Evolutionary conservation across 306 rosid genomes (phyloP).

Genomic region (Quercus alba): DNA sequence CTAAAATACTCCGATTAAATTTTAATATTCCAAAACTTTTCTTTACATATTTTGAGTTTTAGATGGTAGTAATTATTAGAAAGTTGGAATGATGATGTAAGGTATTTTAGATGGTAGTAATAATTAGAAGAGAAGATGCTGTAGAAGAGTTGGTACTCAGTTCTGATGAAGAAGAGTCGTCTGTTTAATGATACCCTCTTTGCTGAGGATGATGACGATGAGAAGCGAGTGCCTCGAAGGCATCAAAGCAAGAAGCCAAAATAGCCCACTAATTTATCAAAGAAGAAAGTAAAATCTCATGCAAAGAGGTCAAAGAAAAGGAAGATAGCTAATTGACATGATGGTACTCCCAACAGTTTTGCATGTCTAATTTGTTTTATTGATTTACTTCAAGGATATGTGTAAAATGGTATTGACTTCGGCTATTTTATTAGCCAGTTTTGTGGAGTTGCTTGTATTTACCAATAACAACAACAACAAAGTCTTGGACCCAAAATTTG

Average conservation of each 20-base stretch:
- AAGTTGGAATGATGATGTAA: too few relatives aligned
- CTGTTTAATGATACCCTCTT: conserved; percentile 16
- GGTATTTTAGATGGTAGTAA: too few relatives aligned
- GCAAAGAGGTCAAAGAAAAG: conserved; percentile 36
- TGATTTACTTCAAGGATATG: too few relatives aligned
- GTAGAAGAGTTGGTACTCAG: conserved; percentile 86
- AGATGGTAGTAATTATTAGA: too few relatives aligned
- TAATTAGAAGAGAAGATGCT: conserved; percentile 40
- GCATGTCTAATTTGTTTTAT: background rate
- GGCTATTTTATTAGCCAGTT: too few relatives aligned
- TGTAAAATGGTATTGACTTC: too few relatives aligned
- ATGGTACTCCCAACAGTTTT: background rate
- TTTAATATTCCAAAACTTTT: too few relatives aligned
- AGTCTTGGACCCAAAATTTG: too few relatives aligned
- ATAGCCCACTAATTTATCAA: conserved; percentile 15
- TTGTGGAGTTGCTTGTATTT: too few relatives aligned
- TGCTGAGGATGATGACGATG: conserved; percentile 30
- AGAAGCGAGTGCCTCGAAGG: conserved; percentile 20
- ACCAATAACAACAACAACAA: too few relatives aligned
- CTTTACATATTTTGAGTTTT: too few relatives aligned
- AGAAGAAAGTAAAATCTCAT: conserved; percentile 37
- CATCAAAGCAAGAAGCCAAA: conserved; percentile 39
- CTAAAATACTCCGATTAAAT: too few relatives aligned
- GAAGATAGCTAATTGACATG: conserved; percentile 20
- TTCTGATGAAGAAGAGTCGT: conserved; percentile 68